A percentile compares a stretch with the other conserved stretches of the same genome.
These are phyloP conservation scores for Sherardia arvensis DNA, from an alignment of 257 asterid genomes.

Conservation along the genomic window DNA sequence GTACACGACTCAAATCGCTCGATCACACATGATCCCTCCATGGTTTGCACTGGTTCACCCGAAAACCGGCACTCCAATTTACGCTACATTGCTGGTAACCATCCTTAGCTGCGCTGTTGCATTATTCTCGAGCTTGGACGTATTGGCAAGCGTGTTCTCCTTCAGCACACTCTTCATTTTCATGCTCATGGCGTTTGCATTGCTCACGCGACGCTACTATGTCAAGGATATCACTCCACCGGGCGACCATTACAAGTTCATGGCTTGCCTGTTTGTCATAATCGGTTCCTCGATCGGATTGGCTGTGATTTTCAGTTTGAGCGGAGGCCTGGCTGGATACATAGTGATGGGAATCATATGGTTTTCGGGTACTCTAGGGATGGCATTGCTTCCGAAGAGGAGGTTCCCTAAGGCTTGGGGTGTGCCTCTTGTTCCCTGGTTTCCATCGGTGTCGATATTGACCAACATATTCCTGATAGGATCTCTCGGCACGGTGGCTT, in stretches of 20 bases:
- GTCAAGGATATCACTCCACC: conserved; percentile 52
- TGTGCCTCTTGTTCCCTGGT: conserved; percentile 88
- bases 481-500: conserved; percentile 63
- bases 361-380: conserved; percentile 57
- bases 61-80: conserved; percentile 70
- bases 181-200: conserved; percentile 97
- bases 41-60: conserved; percentile 84
- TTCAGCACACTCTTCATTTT: conserved; percentile 83
- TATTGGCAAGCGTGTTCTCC: conserved; percentile 69
- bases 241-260: conserved; percentile 35
- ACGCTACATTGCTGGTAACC: conserved; percentile 73
- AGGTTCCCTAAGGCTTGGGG: conserved; percentile 84
- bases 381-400: conserved; percentile 59
- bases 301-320: conserved; percentile 43
- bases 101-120: conserved; percentile 63
- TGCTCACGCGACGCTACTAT: conserved; percentile 76
- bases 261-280: conserved; percentile 31
- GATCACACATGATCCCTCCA: conserved; percentile 93
- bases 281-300: conserved; percentile 52
- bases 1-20: conserved; percentile 89
- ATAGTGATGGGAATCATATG: conserved; percentile 34
- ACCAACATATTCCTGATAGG: conserved; percentile 78
- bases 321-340: conserved; percentile 46
- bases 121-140: conserved; percentile 80
- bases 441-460: conserved; percentile 67